Evolutionary conservation across 2,329 filamentous ascomycete genomes (phyloP).

Genomic region (Endothia cerciana): DNA sequence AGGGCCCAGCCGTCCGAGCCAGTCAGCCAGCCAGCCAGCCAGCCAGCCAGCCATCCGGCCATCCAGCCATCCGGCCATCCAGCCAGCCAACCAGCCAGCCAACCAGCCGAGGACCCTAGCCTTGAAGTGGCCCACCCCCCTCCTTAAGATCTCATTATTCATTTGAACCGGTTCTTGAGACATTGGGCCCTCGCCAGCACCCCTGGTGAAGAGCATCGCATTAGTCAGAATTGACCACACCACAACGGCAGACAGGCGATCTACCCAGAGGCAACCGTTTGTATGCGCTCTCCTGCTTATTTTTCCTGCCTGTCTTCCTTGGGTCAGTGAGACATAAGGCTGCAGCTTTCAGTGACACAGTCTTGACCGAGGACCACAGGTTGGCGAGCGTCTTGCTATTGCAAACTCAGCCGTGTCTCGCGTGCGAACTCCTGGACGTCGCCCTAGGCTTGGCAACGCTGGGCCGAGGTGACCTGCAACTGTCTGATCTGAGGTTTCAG

Average conservation of each 20-base stretch:
- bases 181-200: neutral
- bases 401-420: neutral
- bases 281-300: neutral
- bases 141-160: neutral
- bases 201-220: neutral
- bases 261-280: too few species aligned
- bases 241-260: neutral
- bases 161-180: neutral
- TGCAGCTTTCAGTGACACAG: neutral
- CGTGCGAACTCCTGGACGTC: too few species aligned
- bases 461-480: neutral
- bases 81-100: neutral
- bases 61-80: neutral
- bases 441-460: neutral
- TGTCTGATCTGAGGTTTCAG: neutral
- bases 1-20: conserved; percentile 6
- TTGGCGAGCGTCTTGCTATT: neutral
- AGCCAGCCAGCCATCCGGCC: neutral
- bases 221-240: neutral
- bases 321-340: neutral
- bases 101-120: neutral
- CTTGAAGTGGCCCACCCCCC: neutral
- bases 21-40: neutral
- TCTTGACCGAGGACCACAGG: neutral
- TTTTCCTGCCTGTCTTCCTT: neutral